Percentiles rank a stretch among this genome's conserved stretches.
phyloP scores from a whole-genome alignment of 1,284 basidiomycete genomes.

The Trichosporon ovoides region DNA sequence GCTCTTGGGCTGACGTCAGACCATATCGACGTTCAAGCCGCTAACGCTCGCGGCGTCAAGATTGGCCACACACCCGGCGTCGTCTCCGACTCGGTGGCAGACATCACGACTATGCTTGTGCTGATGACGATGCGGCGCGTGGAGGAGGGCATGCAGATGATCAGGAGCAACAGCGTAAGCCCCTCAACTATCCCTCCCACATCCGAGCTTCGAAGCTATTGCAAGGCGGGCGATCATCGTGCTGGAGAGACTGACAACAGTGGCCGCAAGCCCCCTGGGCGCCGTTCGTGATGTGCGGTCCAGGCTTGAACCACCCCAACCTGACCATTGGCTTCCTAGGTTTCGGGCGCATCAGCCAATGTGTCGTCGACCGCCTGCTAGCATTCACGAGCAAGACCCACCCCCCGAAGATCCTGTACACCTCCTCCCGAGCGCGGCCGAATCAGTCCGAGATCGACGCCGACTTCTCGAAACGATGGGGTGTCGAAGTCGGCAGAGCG shows the following conservation, averaged over 20 bases:
- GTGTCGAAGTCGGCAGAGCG: conserved; percentile 60
- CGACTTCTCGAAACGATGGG: conserved; percentile 52
- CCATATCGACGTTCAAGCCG: conserved; percentile 65
- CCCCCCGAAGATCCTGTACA: conserved; percentile 37
- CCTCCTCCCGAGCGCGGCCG: conserved; percentile 32
- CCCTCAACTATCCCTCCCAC: too few species aligned
- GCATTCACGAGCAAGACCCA: conserved; percentile 58
- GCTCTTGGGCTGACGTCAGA: conserved; percentile 54
- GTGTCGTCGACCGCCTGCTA: conserved; percentile 66
- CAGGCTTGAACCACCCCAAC: conserved; percentile 51
- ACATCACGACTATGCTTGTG: conserved; percentile 77
- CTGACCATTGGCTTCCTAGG: conserved; percentile 80
- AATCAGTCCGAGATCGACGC: conserved; percentile 55
- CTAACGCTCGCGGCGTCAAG: conserved; percentile 62
- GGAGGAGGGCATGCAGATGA: conserved; percentile 60
- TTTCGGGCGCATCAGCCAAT: conserved; percentile 86
- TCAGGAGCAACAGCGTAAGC: conserved; percentile 66
- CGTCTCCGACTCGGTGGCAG: conserved; percentile 83
- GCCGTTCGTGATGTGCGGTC: conserved; percentile 56
- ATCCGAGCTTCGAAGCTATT: too few species aligned
- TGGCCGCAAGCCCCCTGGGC: conserved; percentile 69
- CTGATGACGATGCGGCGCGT: conserved; percentile 83
- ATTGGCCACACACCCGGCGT: conserved; percentile 90
- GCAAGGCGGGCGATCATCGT: too few species aligned
- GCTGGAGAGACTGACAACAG: too few species aligned